Conservation (phyloP, 768 basidiomycete genomes). For the Rhizopogon sp. region DNA sequence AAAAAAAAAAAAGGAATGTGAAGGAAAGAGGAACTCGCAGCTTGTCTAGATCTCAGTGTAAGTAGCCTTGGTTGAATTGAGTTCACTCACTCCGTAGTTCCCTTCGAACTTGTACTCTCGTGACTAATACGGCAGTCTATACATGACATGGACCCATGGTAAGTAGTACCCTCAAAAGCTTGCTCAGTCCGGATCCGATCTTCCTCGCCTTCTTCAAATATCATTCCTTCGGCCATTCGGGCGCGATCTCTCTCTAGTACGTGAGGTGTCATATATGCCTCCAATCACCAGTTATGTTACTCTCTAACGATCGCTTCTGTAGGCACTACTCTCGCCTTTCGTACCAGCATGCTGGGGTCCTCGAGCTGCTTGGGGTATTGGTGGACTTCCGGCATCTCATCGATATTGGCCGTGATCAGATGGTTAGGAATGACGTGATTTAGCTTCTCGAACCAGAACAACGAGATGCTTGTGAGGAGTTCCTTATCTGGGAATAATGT, state of each 20-base stretch:
- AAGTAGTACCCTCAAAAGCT: too few relatives aligned
- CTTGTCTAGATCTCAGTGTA: too few relatives aligned
- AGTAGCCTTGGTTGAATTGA: too few relatives aligned
- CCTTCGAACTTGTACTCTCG: too few relatives aligned
- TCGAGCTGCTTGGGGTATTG: conserved; percentile 73
- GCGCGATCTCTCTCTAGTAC: conserved; percentile 22
- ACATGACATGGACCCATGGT: too few relatives aligned
- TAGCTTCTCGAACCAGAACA: conserved; percentile 94
- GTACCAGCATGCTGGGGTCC: conserved; percentile 88
- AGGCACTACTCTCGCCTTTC: conserved; percentile 81
- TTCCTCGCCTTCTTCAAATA: conserved; percentile 8
- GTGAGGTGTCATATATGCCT: conserved; percentile 14
- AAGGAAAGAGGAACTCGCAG: too few relatives aligned
- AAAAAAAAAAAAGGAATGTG: too few relatives aligned
- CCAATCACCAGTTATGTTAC: conserved; percentile 80
- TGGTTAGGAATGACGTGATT: conserved; percentile 81
- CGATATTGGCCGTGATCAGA: conserved; percentile 70
- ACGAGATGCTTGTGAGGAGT: conserved; percentile 82
- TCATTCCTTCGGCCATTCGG: conserved; percentile 19
- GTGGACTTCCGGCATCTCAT: conserved; percentile 77
- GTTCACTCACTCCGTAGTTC: too few relatives aligned
- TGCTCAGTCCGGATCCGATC: neutral
- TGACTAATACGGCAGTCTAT: too few relatives aligned
- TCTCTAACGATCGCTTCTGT: conserved; percentile 96
- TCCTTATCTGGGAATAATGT: conserved; percentile 66